These are phyloP conservation scores for Fusarium solani-melongenae DNA, from an alignment of 2,329 filamentous ascomycete genomes.

Conservation along the genomic window DNA sequence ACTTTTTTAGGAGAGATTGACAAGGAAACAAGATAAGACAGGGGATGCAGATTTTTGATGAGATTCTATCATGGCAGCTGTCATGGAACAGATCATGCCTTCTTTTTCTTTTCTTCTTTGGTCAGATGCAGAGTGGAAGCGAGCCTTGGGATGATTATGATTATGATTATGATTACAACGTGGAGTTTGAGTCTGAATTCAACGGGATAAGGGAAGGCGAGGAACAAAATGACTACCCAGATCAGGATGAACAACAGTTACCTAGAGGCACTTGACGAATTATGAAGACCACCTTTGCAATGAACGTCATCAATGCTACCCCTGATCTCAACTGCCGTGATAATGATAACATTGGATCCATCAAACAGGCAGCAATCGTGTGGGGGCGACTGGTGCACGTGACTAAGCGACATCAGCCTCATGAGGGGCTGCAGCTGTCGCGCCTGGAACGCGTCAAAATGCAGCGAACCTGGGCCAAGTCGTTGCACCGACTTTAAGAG, in stretches of 20 bases:
- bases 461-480: conserved; percentile 12
- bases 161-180: neutral
- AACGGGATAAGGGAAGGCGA: neutral
- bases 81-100: neutral
- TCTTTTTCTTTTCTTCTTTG: neutral
- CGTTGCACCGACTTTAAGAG: conserved; percentile 10
- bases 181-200: neutral
- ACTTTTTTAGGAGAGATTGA: neutral
- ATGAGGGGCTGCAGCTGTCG: conserved; percentile 24
- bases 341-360: neutral
- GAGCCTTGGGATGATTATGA: neutral
- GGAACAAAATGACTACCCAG: neutral
- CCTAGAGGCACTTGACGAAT: neutral
- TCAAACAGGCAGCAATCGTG: neutral
- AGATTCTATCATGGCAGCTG: neutral
- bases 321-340: neutral
- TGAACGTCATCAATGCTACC: neutral
- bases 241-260: neutral
- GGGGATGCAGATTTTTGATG: neutral
- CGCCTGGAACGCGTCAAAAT: conserved; percentile 35
- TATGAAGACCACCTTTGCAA: neutral
- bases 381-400: conserved; percentile 33
- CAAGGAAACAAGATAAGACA: neutral
- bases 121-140: neutral
- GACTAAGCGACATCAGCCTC: conserved; percentile 27